Percentiles rank a stretch among this genome's conserved stretches.
phyloP scores from a whole-genome alignment of 2,329 filamentous ascomycete species.

The Aspergillus latus region DNA sequence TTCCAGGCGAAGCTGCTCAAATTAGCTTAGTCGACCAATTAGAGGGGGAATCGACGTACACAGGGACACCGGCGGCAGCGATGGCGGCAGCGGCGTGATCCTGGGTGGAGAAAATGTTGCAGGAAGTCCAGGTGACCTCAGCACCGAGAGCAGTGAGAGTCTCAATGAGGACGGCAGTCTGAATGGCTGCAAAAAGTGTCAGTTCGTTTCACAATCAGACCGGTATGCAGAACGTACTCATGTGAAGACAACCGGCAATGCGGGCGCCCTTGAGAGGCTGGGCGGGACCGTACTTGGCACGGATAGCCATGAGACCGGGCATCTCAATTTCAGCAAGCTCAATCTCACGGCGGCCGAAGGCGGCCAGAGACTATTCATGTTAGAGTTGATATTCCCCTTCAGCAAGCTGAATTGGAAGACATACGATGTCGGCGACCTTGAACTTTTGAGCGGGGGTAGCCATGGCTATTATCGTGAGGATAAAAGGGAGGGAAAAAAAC shows the following conservation, averaged over 20 bases:
- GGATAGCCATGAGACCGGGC: slow-evolving; percentile 96
- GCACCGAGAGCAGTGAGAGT: slow-evolving; percentile 91
- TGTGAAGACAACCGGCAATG: slow-evolving; percentile 97
- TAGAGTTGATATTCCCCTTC: slow-evolving; percentile 1
- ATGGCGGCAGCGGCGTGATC: slow-evolving; percentile 98
- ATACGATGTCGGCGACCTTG: slow-evolving; percentile 94
- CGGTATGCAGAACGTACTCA: slow-evolving; percentile 61
- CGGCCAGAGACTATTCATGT: slow-evolving; percentile 69
- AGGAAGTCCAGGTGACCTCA: slow-evolving; percentile 97
- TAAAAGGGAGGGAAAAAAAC: slow-evolving; percentile 7
- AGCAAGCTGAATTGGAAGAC: slow-evolving; percentile 24
- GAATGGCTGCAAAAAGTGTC: slow-evolving; percentile 64
- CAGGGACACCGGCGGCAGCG: slow-evolving; percentile 86
- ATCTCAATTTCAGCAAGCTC: slow-evolving; percentile 95
- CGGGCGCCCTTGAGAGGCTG: slow-evolving; percentile 93
- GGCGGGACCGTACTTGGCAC: slow-evolving; percentile 84
- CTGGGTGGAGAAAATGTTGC: slow-evolving; percentile 99
- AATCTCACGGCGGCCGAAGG: slow-evolving; percentile 98
- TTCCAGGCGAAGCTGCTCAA: slow-evolving; percentile 65
- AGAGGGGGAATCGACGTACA: slow-evolving; percentile 49
- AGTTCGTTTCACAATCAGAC: slow-evolving; percentile 5
- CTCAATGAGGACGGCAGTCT: slow-evolving; percentile 99
- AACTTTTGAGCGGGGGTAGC: slow-evolving; percentile 83
- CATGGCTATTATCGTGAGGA: slow-evolving; percentile 44
- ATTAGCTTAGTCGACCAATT: not conserved